Evolutionary conservation across 176 grass and related monocot genomes (phyloP).

Genomic region (Bothriochloa decipiens): DNA sequence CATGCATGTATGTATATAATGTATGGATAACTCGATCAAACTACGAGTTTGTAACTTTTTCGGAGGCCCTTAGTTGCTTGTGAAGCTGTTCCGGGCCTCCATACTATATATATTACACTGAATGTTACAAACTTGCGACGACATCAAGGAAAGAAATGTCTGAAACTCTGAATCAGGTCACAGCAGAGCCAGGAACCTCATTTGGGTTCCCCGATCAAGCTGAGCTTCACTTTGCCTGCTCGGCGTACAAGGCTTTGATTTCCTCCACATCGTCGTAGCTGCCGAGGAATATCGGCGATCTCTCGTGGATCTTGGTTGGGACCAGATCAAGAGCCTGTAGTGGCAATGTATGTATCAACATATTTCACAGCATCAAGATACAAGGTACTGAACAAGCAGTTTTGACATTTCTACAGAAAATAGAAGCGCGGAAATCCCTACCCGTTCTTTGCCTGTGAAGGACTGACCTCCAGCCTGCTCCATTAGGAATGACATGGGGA

Average conservation of each 20-base stretch:
- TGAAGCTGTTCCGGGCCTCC: slow-evolving; percentile 37
- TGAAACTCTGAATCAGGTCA: slow-evolving; percentile 24
- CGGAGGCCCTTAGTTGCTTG: slow-evolving; percentile 19
- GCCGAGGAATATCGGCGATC: slow-evolving; percentile 88
- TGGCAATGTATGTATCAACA: not conserved
- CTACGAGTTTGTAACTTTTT: not conserved
- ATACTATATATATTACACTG: slow-evolving; percentile 37
- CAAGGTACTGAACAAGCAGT: not conserved
- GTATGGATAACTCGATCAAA: not conserved
- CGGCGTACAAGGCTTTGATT: slow-evolving; percentile 82
- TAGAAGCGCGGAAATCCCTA: not conserved
- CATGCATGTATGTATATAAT: not conserved
- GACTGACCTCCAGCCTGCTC: slow-evolving; percentile 94
- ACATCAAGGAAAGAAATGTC: slow-evolving; percentile 25
- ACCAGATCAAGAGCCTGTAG: slow-evolving; percentile 86
- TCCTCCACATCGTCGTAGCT: slow-evolving; percentile 93
- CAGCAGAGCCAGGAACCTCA: not conserved
- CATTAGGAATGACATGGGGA: slow-evolving; percentile 98
- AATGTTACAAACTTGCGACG: slow-evolving; percentile 18
- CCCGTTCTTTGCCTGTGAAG: slow-evolving; percentile 94
- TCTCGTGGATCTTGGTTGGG: slow-evolving; percentile 85
- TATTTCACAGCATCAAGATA: not conserved
- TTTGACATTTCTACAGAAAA: not conserved
- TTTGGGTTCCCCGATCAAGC: not conserved
- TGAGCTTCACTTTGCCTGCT: slow-evolving; percentile 43